Evolutionary conservation across 179 eudicot genomes (phyloP).

Genomic region (Corrigiola litoralis): DNA sequence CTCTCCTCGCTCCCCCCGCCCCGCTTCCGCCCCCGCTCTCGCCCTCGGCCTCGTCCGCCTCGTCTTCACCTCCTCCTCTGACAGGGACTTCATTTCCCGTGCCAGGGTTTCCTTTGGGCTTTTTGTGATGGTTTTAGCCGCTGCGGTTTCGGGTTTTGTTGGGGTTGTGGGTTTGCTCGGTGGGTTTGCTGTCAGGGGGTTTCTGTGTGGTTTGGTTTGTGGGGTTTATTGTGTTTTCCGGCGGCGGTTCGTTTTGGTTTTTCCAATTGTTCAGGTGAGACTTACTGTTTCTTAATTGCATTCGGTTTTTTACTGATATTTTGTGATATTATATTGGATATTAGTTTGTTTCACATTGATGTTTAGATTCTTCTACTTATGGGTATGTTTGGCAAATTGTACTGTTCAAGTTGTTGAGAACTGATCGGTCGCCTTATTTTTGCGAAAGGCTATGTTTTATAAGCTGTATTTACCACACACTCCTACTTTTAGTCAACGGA

Average conservation of each 20-base stretch:
- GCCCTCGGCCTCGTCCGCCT: conserved; percentile 35
- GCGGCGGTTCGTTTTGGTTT: conserved; percentile 56
- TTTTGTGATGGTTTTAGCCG: conserved; percentile 30
- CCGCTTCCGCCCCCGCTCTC: conserved; percentile 49
- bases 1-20: conserved; percentile 44
- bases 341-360: neutral
- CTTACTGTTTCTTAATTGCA: neutral
- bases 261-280: conserved; percentile 82
- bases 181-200: conserved; percentile 44
- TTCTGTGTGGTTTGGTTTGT: conserved; percentile 54
- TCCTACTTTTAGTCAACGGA: no score
- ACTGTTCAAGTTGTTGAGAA: no score
- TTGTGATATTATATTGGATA: neutral
- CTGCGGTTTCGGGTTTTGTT: conserved; percentile 37
- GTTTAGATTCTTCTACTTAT: no score
- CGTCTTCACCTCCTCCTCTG: conserved; percentile 25
- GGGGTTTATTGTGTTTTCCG: conserved; percentile 48
- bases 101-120: conserved; percentile 40
- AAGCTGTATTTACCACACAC: no score
- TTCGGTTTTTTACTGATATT: neutral
- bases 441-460: no score
- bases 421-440: no score
- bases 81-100: conserved; percentile 31
- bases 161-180: conserved; percentile 23
- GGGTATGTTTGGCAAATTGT: no score